Conservation (phyloP, 495 filamentous ascomycete species). For the Penicillium egyptiacum region DNA sequence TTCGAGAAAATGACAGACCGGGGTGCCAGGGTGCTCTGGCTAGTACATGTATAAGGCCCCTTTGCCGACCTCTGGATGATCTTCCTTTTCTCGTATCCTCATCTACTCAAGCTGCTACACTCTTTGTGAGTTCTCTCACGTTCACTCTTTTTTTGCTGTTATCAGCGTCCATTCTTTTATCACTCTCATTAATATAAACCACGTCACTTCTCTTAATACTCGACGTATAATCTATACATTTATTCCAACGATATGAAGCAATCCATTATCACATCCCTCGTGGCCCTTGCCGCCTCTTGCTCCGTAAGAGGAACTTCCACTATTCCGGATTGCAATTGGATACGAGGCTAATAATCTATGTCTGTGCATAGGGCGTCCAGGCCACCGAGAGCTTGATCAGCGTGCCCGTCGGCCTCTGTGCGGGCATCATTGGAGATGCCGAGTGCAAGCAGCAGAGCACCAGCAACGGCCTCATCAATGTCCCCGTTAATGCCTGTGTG, state of each 20-base stretch:
- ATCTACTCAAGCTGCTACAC: too few species aligned
- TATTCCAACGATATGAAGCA: constrained; percentile 25
- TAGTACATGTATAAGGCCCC: too few species aligned
- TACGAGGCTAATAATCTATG: constrained; percentile 1
- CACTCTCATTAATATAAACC: too few species aligned
- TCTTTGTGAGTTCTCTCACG: too few species aligned
- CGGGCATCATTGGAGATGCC: constrained; percentile 1
- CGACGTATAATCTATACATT: too few species aligned
- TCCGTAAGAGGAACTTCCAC: constrained; percentile 10
- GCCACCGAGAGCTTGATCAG: constrained; percentile 1
- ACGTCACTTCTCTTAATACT: too few species aligned
- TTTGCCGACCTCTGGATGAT: too few species aligned
- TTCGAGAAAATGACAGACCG: too few species aligned
- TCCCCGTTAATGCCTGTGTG: constrained; percentile 29
- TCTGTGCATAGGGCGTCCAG: constrained; percentile 17
- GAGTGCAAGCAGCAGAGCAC: constrained; percentile 11
- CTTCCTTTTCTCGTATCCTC: too few species aligned
- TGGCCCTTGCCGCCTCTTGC: constrained; percentile 28
- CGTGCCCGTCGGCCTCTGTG: constrained; percentile 2
- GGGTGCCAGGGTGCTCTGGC: too few species aligned
- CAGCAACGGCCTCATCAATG: constrained; percentile 26
- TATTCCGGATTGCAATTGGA: background rate
- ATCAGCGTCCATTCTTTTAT: too few species aligned
- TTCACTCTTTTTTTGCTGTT: too few species aligned
- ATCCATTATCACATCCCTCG: constrained; percentile 28